Percentiles rank a stretch among this genome's conserved stretches.
phyloP scores from a whole-genome alignment of 768 basidiomycete species.

The Boletus coccyginus region DNA sequence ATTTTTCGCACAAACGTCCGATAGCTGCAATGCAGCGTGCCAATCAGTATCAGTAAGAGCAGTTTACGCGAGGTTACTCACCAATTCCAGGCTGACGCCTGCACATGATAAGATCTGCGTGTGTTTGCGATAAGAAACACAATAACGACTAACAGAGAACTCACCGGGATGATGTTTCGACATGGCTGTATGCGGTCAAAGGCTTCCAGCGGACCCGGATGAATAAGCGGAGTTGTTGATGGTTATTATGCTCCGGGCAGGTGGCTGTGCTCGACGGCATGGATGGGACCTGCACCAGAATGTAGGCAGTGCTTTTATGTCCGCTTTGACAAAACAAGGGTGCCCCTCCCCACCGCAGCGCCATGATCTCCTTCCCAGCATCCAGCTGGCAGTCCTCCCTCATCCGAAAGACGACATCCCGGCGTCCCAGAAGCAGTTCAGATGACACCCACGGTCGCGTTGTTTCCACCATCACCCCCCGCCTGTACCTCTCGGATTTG shows the following conservation, averaged over 20 bases:
- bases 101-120: slow-evolving; percentile 94
- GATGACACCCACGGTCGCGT: slow-evolving; percentile 18
- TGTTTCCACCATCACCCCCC: slow-evolving; percentile 37
- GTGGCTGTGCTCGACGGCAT: slow-evolving; percentile 14
- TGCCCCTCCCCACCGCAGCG: not conserved
- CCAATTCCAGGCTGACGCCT: slow-evolving; percentile 97
- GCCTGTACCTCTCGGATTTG: slow-evolving; percentile 64
- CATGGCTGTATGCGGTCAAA: slow-evolving; percentile 43
- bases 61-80: slow-evolving; percentile 34
- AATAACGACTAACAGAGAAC: not conserved
- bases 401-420: slow-evolving; percentile 15
- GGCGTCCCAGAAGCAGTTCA: slow-evolving; percentile 9
- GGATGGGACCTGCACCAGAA: not conserved
- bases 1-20: slow-evolving; percentile 97
- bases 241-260: not conserved
- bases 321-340: slow-evolving; percentile 6
- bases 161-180: slow-evolving; percentile 89
- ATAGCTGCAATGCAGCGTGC: slow-evolving; percentile 58
- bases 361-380: slow-evolving; percentile 34
- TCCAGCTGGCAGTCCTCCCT: slow-evolving; percentile 30
- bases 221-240: slow-evolving; percentile 13
- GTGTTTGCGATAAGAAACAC: not conserved
- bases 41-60: slow-evolving; percentile 6
- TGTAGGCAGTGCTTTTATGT: not conserved
- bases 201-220: not conserved